Evolutionary conservation across 2,329 filamentous ascomycete genomes (phyloP).

Genomic region (Fusarium pseudograminearum): DNA sequence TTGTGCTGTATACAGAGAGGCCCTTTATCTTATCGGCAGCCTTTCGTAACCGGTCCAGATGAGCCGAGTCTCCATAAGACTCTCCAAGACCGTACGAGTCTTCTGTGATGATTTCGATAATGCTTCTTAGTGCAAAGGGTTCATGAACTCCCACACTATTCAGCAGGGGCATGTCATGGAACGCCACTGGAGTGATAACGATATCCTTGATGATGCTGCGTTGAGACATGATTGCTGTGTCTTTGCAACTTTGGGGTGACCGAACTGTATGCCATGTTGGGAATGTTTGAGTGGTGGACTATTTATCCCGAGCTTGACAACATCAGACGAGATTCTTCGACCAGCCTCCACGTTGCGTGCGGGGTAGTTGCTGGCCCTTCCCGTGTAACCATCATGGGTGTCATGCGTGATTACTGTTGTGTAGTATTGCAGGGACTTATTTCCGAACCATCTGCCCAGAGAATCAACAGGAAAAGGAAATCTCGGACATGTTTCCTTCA

Average conservation of each 20-base stretch:
- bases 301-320: slow-evolving; percentile 23
- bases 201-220: slow-evolving; percentile 53
- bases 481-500: slow-evolving; percentile 22
- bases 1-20: slow-evolving; percentile 69
- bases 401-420: not conserved
- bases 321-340: not conserved
- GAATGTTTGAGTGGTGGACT: slow-evolving; percentile 34
- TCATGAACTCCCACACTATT: slow-evolving; percentile 60
- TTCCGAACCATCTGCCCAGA: slow-evolving; percentile 25
- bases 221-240: slow-evolving; percentile 43
- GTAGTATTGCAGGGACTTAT: slow-evolving; percentile 7
- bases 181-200: slow-evolving; percentile 58
- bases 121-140: slow-evolving; percentile 57
- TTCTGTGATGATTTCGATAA: slow-evolving; percentile 55
- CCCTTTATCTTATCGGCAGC: slow-evolving; percentile 51
- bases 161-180: slow-evolving; percentile 59
- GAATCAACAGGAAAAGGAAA: slow-evolving; percentile 17
- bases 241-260: slow-evolving; percentile 1
- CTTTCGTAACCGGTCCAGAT: slow-evolving; percentile 51
- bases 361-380: slow-evolving; percentile 10
- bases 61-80: slow-evolving; percentile 56
- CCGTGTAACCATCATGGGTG: slow-evolving; percentile 2
- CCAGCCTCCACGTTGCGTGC: not conserved
- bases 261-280: not conserved
- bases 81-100: slow-evolving; percentile 55